A percentile compares a stretch with the other conserved stretches of the same genome.
phyloP scores from a whole-genome alignment of 2,329 filamentous ascomycete genomes.

The Ophiostoma piceae region DNA sequence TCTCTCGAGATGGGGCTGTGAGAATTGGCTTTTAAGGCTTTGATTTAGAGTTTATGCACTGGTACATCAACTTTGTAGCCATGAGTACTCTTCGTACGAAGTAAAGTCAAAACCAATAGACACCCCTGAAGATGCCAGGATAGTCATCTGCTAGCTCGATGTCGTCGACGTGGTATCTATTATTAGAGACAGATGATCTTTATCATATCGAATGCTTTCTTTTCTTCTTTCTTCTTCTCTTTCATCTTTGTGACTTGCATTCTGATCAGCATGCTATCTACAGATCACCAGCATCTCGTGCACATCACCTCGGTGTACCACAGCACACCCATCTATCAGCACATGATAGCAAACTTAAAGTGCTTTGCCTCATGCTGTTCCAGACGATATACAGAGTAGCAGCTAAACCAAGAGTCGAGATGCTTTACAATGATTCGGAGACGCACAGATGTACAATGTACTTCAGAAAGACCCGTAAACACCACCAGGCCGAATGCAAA shows the following conservation, averaged over 20 bases:
- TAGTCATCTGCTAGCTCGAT: background rate
- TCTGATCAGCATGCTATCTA: background rate
- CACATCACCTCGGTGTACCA: background rate
- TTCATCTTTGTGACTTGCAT: background rate
- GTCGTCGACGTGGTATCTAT: background rate
- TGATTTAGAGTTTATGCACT: background rate
- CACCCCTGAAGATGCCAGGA: slow-evolving; percentile 9
- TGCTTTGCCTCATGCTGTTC: background rate
- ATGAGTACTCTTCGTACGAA: background rate
- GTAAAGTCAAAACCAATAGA: background rate
- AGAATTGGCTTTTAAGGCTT: background rate
- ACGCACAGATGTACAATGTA: background rate
- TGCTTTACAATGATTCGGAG: background rate
- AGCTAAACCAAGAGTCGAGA: background rate
- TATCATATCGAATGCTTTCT: background rate
- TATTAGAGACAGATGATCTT: background rate
- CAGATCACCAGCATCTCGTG: background rate
- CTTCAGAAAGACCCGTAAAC: background rate
- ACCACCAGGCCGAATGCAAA: background rate
- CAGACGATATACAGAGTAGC: too few species aligned
- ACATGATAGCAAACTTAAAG: background rate
- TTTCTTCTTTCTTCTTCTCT: background rate
- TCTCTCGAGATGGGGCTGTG: background rate
- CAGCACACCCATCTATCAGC: background rate
- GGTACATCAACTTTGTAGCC: too few species aligned